Conservation (phyloP, 164 flowering plant species). For the Vitis labrusca region DNA sequence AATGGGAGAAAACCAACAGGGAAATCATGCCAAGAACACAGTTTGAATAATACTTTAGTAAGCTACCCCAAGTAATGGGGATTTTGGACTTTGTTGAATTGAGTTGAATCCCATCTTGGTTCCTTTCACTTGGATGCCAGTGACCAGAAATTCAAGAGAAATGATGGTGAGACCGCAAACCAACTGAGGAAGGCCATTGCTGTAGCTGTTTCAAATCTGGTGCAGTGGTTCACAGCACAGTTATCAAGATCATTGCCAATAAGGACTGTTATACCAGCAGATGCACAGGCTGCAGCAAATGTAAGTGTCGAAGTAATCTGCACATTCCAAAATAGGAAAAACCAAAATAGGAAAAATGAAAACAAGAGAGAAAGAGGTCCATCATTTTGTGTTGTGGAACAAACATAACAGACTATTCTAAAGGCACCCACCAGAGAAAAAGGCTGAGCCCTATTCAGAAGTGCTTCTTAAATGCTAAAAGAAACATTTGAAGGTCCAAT, state of each 20-base stretch:
- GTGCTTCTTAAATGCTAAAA: too few species aligned
- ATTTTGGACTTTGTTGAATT: not conserved
- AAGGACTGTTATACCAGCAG: constrained; percentile 36
- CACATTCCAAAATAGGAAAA: constrained; percentile 5
- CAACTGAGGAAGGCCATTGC: constrained; percentile 33
- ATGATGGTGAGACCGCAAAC: constrained; percentile 29
- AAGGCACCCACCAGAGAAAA: too few species aligned
- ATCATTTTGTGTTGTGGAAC: too few species aligned
- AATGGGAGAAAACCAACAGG: too few species aligned
- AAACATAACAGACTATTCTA: too few species aligned
- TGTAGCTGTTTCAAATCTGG: constrained; percentile 26
- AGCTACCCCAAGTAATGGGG: too few species aligned
- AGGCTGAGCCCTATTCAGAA: too few species aligned
- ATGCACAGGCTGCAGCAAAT: constrained; percentile 35
- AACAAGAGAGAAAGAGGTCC: too few species aligned
- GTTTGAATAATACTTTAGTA: too few species aligned
- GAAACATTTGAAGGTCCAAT: too few species aligned
- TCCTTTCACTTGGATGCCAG: constrained; percentile 21
- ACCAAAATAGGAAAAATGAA: not conserved
- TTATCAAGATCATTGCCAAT: constrained; percentile 29
- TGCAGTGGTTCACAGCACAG: constrained; percentile 24
- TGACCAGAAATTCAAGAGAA: constrained; percentile 31
- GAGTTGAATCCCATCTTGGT: not conserved
- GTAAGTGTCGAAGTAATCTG: constrained; percentile 34
- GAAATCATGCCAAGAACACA: too few species aligned